phyloP scores from a whole-genome alignment of 371 early-diverging fungal genomes.

The Actinomortierella wolfii region DNA sequence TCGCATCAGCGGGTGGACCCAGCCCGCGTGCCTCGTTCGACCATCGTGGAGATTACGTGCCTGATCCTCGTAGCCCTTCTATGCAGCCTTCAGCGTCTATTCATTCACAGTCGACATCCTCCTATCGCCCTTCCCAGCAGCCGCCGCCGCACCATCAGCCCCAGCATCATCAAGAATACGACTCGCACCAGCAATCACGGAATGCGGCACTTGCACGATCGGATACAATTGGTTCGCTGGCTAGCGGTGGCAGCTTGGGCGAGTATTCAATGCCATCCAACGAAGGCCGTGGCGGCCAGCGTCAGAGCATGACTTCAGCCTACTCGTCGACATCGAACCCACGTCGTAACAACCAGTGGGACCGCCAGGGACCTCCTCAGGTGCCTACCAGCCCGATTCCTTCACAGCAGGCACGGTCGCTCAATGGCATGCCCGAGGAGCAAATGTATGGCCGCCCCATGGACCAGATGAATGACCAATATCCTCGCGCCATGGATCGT shows the following conservation, averaged over 20 bases:
- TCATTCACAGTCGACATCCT: slow-evolving; percentile 11
- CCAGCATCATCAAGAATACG: slow-evolving; percentile 12
- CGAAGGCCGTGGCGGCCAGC: slow-evolving; percentile 16
- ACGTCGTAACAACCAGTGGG: slow-evolving; percentile 20
- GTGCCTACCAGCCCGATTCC: no score
- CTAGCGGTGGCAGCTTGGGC: slow-evolving; percentile 33
- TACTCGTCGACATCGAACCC: slow-evolving; percentile 23
- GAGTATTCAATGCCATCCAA: slow-evolving; percentile 13
- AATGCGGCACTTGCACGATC: slow-evolving; percentile 23
- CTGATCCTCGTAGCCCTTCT: slow-evolving; percentile 12
- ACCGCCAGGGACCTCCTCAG: slow-evolving; percentile 7
- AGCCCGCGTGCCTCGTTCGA: slow-evolving; percentile 26
- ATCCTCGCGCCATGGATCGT: background rate
- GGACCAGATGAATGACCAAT: slow-evolving; percentile 4
- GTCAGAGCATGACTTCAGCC: slow-evolving; percentile 33
- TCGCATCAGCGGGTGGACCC: slow-evolving; percentile 21
- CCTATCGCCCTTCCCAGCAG: background rate
- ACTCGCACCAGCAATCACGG: slow-evolving; percentile 12
- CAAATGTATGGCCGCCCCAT: background rate
- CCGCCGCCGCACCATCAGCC: slow-evolving; percentile 3
- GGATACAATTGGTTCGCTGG: slow-evolving; percentile 28
- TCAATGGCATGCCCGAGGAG: slow-evolving; percentile 12
- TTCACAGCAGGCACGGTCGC: background rate
- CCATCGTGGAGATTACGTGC: slow-evolving; percentile 26
- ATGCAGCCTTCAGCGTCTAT: no score